Percentiles rank a stretch among this genome's conserved stretches.
These are phyloP conservation scores for Vitis amurensis DNA, from an alignment of 164 flowering plant species.

Conservation along the genomic window DNA sequence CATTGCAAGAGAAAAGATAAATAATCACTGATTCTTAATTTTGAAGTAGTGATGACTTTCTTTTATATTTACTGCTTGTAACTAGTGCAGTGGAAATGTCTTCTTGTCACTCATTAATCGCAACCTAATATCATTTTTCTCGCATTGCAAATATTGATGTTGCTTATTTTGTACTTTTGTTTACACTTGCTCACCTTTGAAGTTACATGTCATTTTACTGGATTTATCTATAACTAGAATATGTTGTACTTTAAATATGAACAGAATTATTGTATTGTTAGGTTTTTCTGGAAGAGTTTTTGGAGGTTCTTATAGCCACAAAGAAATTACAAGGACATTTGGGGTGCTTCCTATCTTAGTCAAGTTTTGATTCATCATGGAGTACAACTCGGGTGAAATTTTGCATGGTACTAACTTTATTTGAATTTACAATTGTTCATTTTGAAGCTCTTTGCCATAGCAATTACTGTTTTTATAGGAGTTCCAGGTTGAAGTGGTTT, in stretches of 20 bases:
- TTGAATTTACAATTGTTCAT: background rate
- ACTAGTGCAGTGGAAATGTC: background rate
- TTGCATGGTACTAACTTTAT: background rate
- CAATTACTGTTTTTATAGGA: background rate
- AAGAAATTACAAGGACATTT: background rate
- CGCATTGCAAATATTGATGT: background rate
- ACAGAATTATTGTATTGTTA: background rate
- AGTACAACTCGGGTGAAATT: background rate
- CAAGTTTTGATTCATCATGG: constrained; percentile 9
- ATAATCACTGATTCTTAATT: background rate
- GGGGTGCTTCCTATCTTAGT: background rate
- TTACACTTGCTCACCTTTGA: background rate
- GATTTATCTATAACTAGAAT: background rate
- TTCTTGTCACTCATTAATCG: background rate
- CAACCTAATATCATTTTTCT: background rate
- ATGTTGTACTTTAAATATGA: background rate
- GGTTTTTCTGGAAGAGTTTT: constrained; percentile 5
- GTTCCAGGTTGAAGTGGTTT: background rate
- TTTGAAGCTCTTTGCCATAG: background rate
- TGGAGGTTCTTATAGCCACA: background rate
- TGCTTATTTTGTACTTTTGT: background rate
- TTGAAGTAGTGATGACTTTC: background rate
- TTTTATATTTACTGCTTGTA: background rate
- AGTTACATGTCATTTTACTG: background rate
- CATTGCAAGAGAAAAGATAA: background rate